Evolutionary conservation across 1,284 basidiomycete genomes (phyloP), one percentile per base, ranked within the genome.

Genomic region (Irpex lacteus): DNA sequence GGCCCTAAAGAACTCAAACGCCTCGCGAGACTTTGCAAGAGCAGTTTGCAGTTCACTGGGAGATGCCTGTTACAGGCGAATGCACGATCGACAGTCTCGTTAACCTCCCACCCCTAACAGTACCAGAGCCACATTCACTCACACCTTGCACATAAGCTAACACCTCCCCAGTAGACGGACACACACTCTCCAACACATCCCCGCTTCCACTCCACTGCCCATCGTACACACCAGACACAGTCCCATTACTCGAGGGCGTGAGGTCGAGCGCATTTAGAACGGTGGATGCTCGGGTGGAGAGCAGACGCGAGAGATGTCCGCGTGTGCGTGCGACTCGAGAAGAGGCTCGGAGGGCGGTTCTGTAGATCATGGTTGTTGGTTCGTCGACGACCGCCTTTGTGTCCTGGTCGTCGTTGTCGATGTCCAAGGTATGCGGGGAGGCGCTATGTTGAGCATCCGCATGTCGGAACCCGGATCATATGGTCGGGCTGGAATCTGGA

Each of bases 141-240:
- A 88, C 87, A 44, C 88, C 86, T 63, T 81, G 84, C 38, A 94
- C 86, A 57, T 81, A 81, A 57, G 88, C 91, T 52, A 94, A 77
- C 11, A 86, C 78, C 72, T 94, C 91, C 7, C 91, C 91, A 19
- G 91, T 93, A 6, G 90, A 83, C 18, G 91, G 91, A 72, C 92
- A 94, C 7, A 84, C 72, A 63, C 89, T 91, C 69, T 85, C 79
- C 26, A 91, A 71, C 5, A 90, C 64, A 61, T 91, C 89, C 2
- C 92, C 91, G 13, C 84, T 84, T n/a, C 92, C 91, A 62, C 81
- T 78, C 92, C 91, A 94, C 67, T 81, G 75, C 44, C 91, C 91
- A 71, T 93, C 89, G 71, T 91, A 94, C 7, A 94, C 89, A 2
- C 92, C 91, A 19, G 81, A 77, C 18, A 92, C 54, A 7, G 60